Conservation (phyloP, 2,329 filamentous ascomycete genomes). For the Aspergillus jensenii region DNA sequence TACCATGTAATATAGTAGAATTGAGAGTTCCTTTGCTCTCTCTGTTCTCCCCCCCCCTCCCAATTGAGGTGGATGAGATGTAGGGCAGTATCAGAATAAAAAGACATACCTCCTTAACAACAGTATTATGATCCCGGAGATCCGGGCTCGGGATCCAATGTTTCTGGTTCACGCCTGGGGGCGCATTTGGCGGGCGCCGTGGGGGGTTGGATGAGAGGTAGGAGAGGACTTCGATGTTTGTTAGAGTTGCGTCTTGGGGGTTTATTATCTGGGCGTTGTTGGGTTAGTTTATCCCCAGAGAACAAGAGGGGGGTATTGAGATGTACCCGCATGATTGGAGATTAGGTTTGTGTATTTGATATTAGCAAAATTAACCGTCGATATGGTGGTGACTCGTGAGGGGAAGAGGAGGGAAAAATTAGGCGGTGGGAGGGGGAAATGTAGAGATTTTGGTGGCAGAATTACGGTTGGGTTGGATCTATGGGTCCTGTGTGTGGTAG, state of each 20-base stretch:
- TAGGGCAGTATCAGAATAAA: neutral
- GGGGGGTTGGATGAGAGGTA: conserved; percentile 43
- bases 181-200: conserved; percentile 40
- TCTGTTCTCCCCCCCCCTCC: too few relatives aligned
- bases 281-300: neutral
- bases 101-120: conserved; percentile 44
- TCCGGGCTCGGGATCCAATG: conserved; percentile 44
- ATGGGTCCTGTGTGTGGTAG: neutral
- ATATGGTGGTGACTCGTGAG: conserved; percentile 2
- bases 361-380: neutral
- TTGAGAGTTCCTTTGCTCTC: too few relatives aligned
- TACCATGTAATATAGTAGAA: neutral
- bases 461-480: neutral
- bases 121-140: conserved; percentile 46
- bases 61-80: neutral
- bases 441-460: conserved; percentile 12
- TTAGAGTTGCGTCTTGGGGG: conserved; percentile 45
- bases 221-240: conserved; percentile 46
- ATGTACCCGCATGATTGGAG: conserved; percentile 26
- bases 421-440: conserved; percentile 10
- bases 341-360: neutral
- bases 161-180: conserved; percentile 31
- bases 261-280: conserved; percentile 38
- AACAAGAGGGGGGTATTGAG: neutral
- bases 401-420: conserved; percentile 10